phyloP scores from a whole-genome alignment of 345 rosid genomes.

The Gossypium herbaceum region DNA sequence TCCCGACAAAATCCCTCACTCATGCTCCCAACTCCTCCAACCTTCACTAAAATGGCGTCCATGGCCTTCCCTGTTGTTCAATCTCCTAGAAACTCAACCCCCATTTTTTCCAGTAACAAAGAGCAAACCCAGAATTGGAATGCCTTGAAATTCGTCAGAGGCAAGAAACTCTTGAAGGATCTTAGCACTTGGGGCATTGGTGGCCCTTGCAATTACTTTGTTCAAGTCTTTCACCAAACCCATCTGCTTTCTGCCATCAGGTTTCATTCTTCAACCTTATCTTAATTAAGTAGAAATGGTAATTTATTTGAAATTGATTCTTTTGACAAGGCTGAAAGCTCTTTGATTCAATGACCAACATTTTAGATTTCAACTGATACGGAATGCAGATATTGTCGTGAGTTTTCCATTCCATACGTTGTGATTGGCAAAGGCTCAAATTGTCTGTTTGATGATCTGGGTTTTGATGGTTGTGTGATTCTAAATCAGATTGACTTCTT shows the following conservation, averaged over 20 bases:
- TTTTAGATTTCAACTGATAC: neutral
- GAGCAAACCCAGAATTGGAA: conserved; percentile 14
- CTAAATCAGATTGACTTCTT: conserved; percentile 32
- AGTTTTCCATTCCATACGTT: conserved; percentile 19
- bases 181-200: conserved; percentile 35
- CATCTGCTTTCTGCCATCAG: conserved; percentile 33
- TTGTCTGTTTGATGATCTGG: conserved; percentile 37
- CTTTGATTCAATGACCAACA: neutral
- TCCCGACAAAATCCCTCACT: neutral
- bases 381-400: conserved; percentile 29
- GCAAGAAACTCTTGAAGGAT: conserved; percentile 30
- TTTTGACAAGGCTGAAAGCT: no score
- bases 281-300: neutral
- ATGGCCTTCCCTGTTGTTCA: neutral
- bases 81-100: neutral
- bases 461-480: conserved; percentile 36
- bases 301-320: neutral
- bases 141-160: conserved; percentile 21
- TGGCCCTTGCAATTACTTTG: conserved; percentile 30
- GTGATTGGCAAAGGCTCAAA: conserved; percentile 37
- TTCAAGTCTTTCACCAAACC: conserved; percentile 24
- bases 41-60: conserved; percentile 5
- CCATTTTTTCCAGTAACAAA: neutral
- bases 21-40: neutral
- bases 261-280: conserved; percentile 5